Evolutionary conservation across 495 filamentous ascomycete genomes (phyloP), one percentile per base, ranked within the genome.

Genomic region (Talaromyces thailandensis): DNA sequence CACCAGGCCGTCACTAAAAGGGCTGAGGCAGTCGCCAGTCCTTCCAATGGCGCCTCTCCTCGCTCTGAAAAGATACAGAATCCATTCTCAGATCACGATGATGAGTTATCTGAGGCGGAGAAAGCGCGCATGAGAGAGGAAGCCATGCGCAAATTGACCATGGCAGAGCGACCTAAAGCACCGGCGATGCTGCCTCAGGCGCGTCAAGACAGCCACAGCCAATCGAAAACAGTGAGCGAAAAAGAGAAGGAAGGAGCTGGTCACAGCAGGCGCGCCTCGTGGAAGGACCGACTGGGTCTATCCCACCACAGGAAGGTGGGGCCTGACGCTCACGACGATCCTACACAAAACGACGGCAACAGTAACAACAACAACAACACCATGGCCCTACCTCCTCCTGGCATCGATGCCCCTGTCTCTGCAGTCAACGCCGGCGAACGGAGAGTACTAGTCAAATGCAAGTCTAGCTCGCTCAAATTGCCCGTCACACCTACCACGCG

Each of bases 341-440:
- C 28, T 35, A 24, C 31, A n/a, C 53, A 32, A 28, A 32, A 37
- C 40, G n/a, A 50, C 40, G n/a, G 6, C n/a, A 51, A 24, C 45
- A 21, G 16, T 16, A 25, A 11, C 48, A 25, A 25, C 48, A 52
- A 25, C 48, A 25, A 25, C 48, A 52, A 25, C 51, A 55, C 26
- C 51, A 55, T 55, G 21, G 4, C 51, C 23, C 43, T 50, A 11
- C 25, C 26, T 51, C 80, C 87, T 5, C 86, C 88, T 58, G 84
- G 86, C 35, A 85, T 81, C 51, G 91, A 95, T 78, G 90, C 90
- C 3, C 92, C 92, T 8, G 77, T 87, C 2, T 92, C 90, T n/a
- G 90, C 91, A 28, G 85, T 90, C 66, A 95, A 95, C 78, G 84
- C 88, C 57, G 88, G 86, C 35, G 89, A 90, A 64, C 79, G 91